These are phyloP conservation scores for Scopulariopsis brevicaulis DNA, from an alignment of 2,329 filamentous ascomycete species.

Conservation along the genomic window DNA sequence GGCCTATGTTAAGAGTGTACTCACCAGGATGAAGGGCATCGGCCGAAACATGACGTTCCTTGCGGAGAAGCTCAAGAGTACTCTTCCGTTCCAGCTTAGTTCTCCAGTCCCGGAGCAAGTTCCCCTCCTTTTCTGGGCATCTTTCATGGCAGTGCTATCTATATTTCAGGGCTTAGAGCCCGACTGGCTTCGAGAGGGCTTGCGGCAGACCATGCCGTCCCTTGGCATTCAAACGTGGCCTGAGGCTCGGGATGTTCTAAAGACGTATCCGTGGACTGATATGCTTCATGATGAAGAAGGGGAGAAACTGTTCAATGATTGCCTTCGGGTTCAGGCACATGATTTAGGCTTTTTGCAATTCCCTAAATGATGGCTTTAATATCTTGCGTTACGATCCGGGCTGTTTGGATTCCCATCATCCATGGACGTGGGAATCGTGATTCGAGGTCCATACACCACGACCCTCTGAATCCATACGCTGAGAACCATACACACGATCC, in stretches of 20 bases:
- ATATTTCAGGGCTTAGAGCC: not conserved
- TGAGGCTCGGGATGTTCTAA: not conserved
- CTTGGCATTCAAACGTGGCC: not conserved
- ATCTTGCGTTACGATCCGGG: no score
- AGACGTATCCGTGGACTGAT: not conserved
- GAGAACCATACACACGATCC: no score
- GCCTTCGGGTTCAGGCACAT: no score
- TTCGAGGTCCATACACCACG: no score
- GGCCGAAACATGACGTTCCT: slow-evolving; percentile 2
- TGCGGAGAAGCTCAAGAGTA: not conserved
- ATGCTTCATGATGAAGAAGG: not conserved
- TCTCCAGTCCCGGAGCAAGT: not conserved
- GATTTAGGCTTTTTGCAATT: no score
- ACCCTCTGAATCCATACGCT: no score
- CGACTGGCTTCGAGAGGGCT: not conserved
- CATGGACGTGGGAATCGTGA: no score
- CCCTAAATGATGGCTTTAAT: no score
- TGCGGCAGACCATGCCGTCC: not conserved
- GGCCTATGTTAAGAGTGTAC: slow-evolving; percentile 11
- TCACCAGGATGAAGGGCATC: slow-evolving; percentile 8
- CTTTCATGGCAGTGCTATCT: not conserved
- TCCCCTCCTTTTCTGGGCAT: not conserved
- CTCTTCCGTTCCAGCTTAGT: not conserved
- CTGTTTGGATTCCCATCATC: no score
- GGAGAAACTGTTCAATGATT: not conserved